A percentile compares a stretch with the other conserved stretches of the same genome.
phyloP scores from a whole-genome alignment of 73 alveolate genomes.

The Tetrahymena thermophila region DNA sequence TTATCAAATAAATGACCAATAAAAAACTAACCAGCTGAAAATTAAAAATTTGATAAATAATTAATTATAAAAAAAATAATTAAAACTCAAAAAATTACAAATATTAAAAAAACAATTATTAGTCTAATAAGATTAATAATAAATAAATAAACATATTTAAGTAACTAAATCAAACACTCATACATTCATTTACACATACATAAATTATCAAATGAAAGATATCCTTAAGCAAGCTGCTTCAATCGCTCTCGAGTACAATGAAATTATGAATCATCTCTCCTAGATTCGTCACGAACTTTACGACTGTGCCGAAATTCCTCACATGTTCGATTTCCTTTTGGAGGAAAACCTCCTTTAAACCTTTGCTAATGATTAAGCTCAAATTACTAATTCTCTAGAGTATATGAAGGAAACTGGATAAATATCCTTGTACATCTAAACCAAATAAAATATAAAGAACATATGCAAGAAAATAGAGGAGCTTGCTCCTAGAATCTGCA shows the following conservation, averaged over 20 bases:
- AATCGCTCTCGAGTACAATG: not conserved
- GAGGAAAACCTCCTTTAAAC: not conserved
- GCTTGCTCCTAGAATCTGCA: not conserved
- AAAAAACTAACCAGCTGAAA: not conserved
- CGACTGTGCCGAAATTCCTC: not conserved
- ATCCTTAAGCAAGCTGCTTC: not conserved
- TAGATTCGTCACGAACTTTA: not conserved
- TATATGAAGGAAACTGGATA: not conserved
- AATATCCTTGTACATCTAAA: not conserved
- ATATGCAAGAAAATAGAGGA: not conserved
- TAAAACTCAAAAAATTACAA: not conserved
- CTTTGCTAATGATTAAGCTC: not conserved
- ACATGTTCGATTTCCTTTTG: not conserved
- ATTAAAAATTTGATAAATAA: not conserved
- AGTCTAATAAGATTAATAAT: not conserved
- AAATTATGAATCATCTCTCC: not conserved
- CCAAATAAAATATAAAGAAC: not conserved
- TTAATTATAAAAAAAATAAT: too few species aligned
- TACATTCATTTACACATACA: not conserved
- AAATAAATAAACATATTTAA: too few species aligned
- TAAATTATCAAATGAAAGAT: not conserved
- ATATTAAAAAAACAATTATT: not conserved
- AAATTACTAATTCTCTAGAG: not conserved
- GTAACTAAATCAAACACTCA: not conserved
- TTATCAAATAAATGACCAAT: not conserved